Conservation (phyloP, 75 land plant genomes). For the Larix kaempferi region DNA sequence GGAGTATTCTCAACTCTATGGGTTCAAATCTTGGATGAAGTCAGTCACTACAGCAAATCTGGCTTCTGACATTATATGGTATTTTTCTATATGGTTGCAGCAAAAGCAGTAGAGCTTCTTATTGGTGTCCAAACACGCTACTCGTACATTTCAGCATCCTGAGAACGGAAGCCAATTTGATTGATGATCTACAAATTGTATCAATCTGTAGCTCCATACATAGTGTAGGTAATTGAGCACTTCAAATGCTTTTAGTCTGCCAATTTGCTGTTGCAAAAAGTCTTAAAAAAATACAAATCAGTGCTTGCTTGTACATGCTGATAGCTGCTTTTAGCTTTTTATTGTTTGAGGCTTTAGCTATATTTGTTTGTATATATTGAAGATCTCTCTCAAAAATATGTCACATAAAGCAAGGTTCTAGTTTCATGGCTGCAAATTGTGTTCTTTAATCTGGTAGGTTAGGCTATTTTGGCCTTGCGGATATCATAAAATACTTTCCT, state of each 20-base stretch:
- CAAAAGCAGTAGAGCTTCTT: conserved; percentile 74
- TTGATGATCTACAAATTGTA: background rate
- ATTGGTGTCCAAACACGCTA: conserved; percentile 81
- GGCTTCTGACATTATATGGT: background rate
- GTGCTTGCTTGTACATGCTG: background rate
- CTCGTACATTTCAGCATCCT: conserved; percentile 89
- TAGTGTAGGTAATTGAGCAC: background rate
- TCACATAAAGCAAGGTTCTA: background rate
- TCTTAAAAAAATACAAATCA: background rate
- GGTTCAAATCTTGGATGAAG: background rate
- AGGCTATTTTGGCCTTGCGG: background rate
- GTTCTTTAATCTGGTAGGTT: background rate
- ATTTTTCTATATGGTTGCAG: conserved; percentile 35
- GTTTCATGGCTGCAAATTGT: background rate
- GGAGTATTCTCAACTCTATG: background rate
- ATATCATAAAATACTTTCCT: background rate
- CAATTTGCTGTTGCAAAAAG: background rate
- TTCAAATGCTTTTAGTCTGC: background rate
- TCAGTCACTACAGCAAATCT: background rate
- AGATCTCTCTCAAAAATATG: background rate
- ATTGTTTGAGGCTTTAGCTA: background rate
- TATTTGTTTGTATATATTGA: background rate
- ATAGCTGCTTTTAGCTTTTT: background rate
- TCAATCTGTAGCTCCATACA: background rate
- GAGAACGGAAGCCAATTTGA: conserved; percentile 4